Evolutionary conservation across 2,329 filamentous ascomycete species (phyloP).

Genomic region (Phaeosphaeria sp.): DNA sequence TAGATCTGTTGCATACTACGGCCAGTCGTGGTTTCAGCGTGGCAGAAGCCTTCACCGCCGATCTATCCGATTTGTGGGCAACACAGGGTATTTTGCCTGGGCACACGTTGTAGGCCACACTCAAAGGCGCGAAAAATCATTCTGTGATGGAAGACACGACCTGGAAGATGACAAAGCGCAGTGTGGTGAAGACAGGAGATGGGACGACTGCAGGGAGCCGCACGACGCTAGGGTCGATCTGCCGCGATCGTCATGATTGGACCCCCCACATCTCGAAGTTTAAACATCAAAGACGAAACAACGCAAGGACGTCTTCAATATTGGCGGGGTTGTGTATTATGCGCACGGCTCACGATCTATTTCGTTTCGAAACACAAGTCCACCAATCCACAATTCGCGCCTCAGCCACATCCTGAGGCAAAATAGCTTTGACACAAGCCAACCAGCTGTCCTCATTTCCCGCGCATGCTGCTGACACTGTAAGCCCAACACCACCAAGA

Average conservation of each 20-base stretch:
- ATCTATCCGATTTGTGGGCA: slow-evolving; percentile 23
- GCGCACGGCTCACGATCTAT: neutral
- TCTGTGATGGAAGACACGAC: no score
- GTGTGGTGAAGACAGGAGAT: neutral
- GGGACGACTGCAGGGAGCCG: neutral
- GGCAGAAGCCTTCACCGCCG: slow-evolving; percentile 19
- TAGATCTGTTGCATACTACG: slow-evolving; percentile 16
- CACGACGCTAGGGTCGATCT: neutral
- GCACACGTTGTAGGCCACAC: neutral
- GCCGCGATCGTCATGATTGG: neutral
- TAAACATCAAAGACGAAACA: neutral
- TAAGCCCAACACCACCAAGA: neutral
- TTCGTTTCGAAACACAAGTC: neutral
- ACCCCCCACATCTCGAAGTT: neutral
- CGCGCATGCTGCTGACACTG: neutral
- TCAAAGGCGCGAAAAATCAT: no score
- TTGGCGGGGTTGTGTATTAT: neutral
- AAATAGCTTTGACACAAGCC: neutral
- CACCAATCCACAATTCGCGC: neutral
- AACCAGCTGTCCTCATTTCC: neutral
- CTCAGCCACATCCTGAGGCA: neutral
- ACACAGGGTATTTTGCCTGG: neutral
- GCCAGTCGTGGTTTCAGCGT: slow-evolving; percentile 24
- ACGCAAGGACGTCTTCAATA: neutral
- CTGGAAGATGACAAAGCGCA: neutral